Evolutionary conservation across 2,329 filamentous ascomycete species (phyloP).

Genomic region (Verticillium nubilum): DNA sequence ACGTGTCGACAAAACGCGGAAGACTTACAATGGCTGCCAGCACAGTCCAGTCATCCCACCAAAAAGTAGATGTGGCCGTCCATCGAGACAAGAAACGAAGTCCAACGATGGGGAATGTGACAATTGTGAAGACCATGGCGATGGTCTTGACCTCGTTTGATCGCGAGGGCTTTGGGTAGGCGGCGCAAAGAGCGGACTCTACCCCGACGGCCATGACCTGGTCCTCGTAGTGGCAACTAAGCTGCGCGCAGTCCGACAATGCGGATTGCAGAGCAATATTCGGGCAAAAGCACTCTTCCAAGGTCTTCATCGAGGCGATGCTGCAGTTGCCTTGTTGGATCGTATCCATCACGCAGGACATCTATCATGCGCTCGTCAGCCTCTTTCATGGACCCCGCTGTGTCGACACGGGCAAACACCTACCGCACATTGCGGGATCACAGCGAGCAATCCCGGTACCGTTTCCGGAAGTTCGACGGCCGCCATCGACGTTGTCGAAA

Average conservation of each 20-base stretch:
- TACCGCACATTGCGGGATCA: not conserved
- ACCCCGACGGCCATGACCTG: slow-evolving; percentile 5
- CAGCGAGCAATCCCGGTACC: not conserved
- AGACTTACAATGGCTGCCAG: slow-evolving; percentile 8
- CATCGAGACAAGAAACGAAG: slow-evolving; percentile 13
- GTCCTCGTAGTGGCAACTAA: slow-evolving; percentile 11
- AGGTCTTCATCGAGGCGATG: slow-evolving; percentile 4
- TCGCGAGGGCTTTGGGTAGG: slow-evolving; percentile 14
- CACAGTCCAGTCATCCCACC: slow-evolving; percentile 15
- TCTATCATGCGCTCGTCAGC: slow-evolving; percentile 1
- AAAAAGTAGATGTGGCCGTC: slow-evolving; percentile 8
- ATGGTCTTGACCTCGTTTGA: slow-evolving; percentile 16
- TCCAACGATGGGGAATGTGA: slow-evolving; percentile 11
- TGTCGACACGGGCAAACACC: not conserved
- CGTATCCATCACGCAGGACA: slow-evolving; percentile 6
- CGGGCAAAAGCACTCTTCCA: slow-evolving; percentile 13
- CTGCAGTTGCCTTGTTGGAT: slow-evolving; percentile 9
- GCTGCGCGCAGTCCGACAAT: slow-evolving; percentile 13
- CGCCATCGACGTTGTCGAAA: not conserved
- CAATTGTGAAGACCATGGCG: slow-evolving; percentile 13
- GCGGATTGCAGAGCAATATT: slow-evolving; percentile 8
- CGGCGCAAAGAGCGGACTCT: slow-evolving; percentile 7
- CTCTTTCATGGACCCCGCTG: not conserved
- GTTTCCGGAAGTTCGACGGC: not conserved
- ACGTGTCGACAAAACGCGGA: not conserved